Conservation (phyloP, 805 yeast genomes). For the Alloascoidea hylecoeti region DNA sequence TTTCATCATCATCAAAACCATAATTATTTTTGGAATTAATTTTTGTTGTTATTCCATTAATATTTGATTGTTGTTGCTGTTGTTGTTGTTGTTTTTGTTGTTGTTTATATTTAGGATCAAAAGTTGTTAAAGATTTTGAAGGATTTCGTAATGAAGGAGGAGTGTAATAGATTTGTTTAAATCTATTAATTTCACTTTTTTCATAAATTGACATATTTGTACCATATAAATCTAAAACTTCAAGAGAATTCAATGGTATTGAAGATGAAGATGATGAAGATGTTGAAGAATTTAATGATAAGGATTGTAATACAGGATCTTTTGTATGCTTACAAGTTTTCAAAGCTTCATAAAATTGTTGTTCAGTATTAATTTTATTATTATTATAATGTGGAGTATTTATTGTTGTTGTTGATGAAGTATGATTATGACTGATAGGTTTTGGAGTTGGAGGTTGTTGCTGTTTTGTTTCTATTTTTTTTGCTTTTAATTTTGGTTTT, state of each 20-base stretch:
- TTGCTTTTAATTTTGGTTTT: too few species aligned
- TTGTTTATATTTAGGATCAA: too few species aligned
- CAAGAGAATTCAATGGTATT: neutral
- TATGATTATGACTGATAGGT: too few species aligned
- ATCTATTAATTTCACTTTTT: neutral
- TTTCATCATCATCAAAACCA: constrained; percentile 60
- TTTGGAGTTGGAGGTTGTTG: too few species aligned
- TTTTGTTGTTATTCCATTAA: constrained; percentile 18
- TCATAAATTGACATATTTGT: neutral
- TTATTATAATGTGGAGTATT: neutral
- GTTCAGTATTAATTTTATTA: neutral
- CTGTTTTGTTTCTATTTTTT: too few species aligned
- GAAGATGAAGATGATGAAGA: neutral
- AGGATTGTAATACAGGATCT: neutral
- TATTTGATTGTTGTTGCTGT: constrained; percentile 18
- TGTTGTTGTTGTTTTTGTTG: constrained; percentile 8
- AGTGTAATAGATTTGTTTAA: neutral
- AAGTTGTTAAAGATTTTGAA: too few species aligned
- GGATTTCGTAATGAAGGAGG: neutral
- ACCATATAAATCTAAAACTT: neutral
- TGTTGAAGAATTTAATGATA: neutral
- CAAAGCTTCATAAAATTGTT: neutral
- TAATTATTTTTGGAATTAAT: constrained; percentile 29
- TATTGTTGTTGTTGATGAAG: too few species aligned
- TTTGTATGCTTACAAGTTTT: constrained; percentile 3